Evolutionary conservation across 2,329 filamentous ascomycete genomes (phyloP).

Genomic region (Diaporthe aspalathi): DNA sequence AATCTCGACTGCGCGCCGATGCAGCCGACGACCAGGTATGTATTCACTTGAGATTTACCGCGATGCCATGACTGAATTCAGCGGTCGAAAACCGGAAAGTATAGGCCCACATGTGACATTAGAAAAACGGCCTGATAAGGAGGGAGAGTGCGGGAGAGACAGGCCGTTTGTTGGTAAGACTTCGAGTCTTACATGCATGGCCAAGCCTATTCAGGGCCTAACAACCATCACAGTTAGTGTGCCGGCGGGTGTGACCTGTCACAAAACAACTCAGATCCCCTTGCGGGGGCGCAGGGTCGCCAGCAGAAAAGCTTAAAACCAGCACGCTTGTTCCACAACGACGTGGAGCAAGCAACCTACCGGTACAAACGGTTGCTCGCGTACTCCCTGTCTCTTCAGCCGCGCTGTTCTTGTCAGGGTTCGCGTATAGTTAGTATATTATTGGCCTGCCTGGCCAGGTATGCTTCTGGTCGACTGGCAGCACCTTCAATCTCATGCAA

Average conservation of each 20-base stretch:
- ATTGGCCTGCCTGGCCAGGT: neutral
- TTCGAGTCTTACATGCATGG: too few relatives aligned
- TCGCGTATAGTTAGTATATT: too few relatives aligned
- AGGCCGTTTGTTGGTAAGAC: neutral
- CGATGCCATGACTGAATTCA: neutral
- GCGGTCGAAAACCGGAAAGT: neutral
- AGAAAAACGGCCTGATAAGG: neutral
- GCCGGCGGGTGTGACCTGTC: constrained; percentile 1
- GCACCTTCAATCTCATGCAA: too few relatives aligned
- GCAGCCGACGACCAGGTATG: neutral
- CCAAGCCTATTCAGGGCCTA: neutral
- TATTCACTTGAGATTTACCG: neutral
- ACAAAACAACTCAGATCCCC: neutral
- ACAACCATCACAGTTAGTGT: neutral
- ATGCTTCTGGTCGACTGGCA: too few relatives aligned
- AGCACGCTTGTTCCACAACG: neutral
- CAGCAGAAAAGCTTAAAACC: neutral
- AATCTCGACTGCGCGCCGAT: too few relatives aligned
- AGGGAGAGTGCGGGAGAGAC: neutral
- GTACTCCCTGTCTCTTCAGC: neutral
- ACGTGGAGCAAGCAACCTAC: neutral
- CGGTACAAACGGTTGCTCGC: neutral
- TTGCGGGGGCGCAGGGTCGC: neutral
- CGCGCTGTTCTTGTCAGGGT: neutral
- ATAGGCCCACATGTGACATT: neutral